Conservation (phyloP, 83 land plant genomes). For the Diphasiastrum complanatum region DNA sequence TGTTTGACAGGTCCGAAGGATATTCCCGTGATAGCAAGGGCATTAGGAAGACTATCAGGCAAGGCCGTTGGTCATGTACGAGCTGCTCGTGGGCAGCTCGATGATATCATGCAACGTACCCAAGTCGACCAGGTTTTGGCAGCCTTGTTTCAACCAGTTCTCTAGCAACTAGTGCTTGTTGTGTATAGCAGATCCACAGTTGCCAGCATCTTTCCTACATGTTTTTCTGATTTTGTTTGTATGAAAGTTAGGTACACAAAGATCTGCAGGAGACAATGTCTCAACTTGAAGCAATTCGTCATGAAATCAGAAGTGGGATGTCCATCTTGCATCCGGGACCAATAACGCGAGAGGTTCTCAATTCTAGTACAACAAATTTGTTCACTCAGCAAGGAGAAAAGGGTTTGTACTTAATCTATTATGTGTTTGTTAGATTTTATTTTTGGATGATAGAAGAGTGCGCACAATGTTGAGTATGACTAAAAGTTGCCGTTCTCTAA, state of each 20-base stretch:
- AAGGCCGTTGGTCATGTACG: constrained; percentile 30
- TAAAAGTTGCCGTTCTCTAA: too few relatives aligned
- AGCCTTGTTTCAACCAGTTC: too few relatives aligned
- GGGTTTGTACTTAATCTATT: not conserved
- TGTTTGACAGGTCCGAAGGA: constrained; percentile 27
- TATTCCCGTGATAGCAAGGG: constrained; percentile 23
- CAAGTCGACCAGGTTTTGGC: constrained; percentile 25
- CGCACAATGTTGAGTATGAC: too few relatives aligned
- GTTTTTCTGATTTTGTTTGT: not conserved
- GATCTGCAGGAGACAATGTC: constrained; percentile 33
- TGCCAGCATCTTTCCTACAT: not conserved
- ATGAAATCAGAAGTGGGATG: constrained; percentile 29
- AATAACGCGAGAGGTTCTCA: constrained; percentile 11
- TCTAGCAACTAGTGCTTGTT: too few relatives aligned
- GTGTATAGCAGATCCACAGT: too few relatives aligned
- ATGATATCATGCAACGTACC: constrained; percentile 22
- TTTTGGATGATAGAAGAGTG: too few relatives aligned
- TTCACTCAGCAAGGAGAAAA: not conserved
- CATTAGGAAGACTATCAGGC: constrained; percentile 27
- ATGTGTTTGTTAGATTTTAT: not conserved
- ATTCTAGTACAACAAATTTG: not conserved
- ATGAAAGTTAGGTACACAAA: constrained; percentile 22
- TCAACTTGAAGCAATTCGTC: constrained; percentile 32
- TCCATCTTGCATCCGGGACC: constrained; percentile 31
- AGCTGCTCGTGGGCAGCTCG: constrained; percentile 21